Evolutionary conservation across 2,329 filamentous ascomycete species (phyloP).

Genomic region (Diplodia seriata): DNA sequence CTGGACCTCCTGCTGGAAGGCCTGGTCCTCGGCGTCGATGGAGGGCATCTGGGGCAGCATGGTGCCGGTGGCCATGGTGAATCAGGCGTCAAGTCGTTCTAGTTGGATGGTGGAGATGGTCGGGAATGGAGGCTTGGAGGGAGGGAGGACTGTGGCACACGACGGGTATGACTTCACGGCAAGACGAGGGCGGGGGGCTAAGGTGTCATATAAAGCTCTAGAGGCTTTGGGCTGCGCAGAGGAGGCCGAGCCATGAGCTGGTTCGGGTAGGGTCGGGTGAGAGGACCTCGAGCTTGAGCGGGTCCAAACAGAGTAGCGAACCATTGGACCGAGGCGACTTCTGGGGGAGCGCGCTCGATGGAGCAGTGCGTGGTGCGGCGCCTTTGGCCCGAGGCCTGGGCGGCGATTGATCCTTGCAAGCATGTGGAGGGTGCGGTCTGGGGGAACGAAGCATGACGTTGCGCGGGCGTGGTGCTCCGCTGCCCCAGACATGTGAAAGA

Average conservation of each 20-base stretch:
- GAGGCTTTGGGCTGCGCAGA: constrained; percentile 1
- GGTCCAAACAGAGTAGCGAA: not conserved
- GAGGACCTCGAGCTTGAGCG: constrained; percentile 4
- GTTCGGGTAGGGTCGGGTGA: constrained; percentile 32
- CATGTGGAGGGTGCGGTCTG: constrained; percentile 30
- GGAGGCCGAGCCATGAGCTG: constrained; percentile 22
- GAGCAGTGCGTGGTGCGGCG: constrained; percentile 5
- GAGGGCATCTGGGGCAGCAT: constrained; percentile 47
- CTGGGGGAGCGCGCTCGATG: constrained; percentile 4
- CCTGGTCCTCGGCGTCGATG: constrained; percentile 71
- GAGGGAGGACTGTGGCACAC: constrained; percentile 7
- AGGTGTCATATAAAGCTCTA: constrained; percentile 32
- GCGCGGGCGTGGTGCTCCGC: not conserved
- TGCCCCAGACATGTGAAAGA: constrained; percentile 23
- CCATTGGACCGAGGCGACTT: constrained; percentile 31
- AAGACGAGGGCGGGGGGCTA: constrained; percentile 25
- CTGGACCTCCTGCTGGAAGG: constrained; percentile 82
- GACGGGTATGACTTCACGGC: constrained; percentile 16
- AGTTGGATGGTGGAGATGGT: no score
- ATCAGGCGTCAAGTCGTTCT: not conserved
- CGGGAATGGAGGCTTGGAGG: not conserved
- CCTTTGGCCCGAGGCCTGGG: constrained; percentile 34
- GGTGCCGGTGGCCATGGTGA: constrained; percentile 29
- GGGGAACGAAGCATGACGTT: constrained; percentile 31
- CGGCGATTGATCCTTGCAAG: constrained; percentile 16